Evolutionary conservation across 768 basidiomycete genomes (phyloP).

Genomic region (Tylopilus cervinicoccineus): DNA sequence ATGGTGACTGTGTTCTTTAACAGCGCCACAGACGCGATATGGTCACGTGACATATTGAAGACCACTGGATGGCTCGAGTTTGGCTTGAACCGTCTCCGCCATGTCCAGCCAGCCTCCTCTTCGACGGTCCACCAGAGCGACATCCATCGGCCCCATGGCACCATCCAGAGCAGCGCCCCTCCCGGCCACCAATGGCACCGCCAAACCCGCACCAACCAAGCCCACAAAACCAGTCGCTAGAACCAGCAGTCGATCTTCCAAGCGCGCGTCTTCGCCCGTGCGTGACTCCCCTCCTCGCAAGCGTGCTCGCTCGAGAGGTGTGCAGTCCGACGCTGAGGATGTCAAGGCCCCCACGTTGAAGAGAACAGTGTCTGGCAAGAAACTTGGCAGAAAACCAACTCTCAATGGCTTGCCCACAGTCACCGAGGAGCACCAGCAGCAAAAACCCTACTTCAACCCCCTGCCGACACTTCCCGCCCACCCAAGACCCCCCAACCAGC

Average conservation of each 20-base stretch:
- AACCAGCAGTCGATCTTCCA: conserved; percentile 30
- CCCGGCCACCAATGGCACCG: conserved; percentile 24
- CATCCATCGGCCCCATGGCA: conserved; percentile 39
- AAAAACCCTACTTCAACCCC: conserved; percentile 60
- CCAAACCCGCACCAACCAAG: conserved; percentile 33
- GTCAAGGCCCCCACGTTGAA: conserved; percentile 25
- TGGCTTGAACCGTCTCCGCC: conserved; percentile 1
- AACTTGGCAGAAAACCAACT: conserved; percentile 29
- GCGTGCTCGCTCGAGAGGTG: conserved; percentile 37
- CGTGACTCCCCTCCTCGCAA: conserved; percentile 46
- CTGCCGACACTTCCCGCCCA: conserved; percentile 57
- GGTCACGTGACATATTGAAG: conserved; percentile 15
- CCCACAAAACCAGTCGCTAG: conserved; percentile 30
- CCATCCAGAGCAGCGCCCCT: conserved; percentile 29
- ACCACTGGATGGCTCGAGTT: background rate
- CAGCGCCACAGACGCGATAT: conserved; percentile 25
- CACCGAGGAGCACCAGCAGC: conserved; percentile 35
- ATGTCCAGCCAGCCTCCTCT: conserved; percentile 36
- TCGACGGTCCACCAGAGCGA: conserved; percentile 51
- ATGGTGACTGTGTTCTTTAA: conserved; percentile 16
- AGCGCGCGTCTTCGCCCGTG: conserved; percentile 49
- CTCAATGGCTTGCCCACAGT: conserved; percentile 28
- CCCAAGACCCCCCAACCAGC: conserved; percentile 59
- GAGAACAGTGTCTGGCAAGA: conserved; percentile 23
- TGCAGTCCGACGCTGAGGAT: conserved; percentile 43